Evolutionary conservation across 108 stramenopile genomes (phyloP), one percentile per base, ranked within the genome.

Genomic region (Schizochytrium sp.): DNA sequence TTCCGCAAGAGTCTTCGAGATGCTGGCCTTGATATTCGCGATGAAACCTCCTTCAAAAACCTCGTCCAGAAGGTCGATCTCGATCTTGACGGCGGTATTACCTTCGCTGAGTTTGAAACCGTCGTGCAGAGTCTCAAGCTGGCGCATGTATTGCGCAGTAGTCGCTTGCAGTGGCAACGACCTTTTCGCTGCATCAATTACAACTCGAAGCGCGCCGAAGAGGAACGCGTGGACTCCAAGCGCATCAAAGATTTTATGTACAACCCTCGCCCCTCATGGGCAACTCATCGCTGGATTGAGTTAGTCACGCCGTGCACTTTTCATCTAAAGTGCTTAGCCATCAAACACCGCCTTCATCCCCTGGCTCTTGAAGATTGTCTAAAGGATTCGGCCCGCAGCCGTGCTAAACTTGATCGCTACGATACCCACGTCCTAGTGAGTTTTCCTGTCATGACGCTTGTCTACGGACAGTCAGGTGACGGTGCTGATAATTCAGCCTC

Each of bases 331-430:
- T 73, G 91, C 53, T 38, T 92, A 55, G 91, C 89, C 47, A 87
- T 92, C 50, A 89, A 89, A 87, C 90, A 92, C 57, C 58, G 56
- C 4, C 72, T 92, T 40, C 92, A 92, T 88, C 92, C 92, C 13
- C 87, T 92, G 5, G 91, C 92, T 8, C 72, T 92, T 12, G 92
- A 92, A 64, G 92, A 92, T 88, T 91, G 89, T 3, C 87, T 92
- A 47, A 83, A 83, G 73, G 83, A 91, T 13, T 60, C 59, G 28
- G 57, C 44, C 5, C 73, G 40, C 41, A 89, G 90, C 41, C 89
- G 92, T 42, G 87, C 91, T 4, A 92, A 92, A 72, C 89, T 88
- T 10, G 92, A 92, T 41, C 87, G 61, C 1, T 92, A 83, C 56
- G 61, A 83, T 13, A 90, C 64, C 19, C 92, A 91, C 88, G 88